Evolutionary conservation across 371 early-diverging fungal genomes (phyloP).

Genomic region (Smittium mucronatum): DNA sequence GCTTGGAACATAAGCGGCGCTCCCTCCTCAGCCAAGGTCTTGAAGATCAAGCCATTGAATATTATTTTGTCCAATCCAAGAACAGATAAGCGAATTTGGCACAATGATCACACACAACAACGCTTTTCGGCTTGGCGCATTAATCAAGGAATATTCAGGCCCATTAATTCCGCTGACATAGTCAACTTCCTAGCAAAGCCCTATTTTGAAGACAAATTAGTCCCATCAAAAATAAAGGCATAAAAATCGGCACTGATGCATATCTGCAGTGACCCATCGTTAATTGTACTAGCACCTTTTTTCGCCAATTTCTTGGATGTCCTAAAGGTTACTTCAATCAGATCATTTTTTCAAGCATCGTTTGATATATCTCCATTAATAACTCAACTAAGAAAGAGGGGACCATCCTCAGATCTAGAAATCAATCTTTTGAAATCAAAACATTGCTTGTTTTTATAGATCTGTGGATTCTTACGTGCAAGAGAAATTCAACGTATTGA

Average conservation of each 20-base stretch:
- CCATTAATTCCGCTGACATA: not conserved
- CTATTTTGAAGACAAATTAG: not conserved
- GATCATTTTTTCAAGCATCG: too few species aligned
- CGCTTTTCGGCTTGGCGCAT: not conserved
- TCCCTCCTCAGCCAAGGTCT: not conserved
- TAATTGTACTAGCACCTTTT: not conserved
- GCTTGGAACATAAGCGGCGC: not conserved
- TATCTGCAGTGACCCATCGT: not conserved
- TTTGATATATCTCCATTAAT: too few species aligned
- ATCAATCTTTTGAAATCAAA: too few species aligned
- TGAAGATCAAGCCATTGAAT: not conserved
- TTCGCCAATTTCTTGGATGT: not conserved
- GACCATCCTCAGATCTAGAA: too few species aligned
- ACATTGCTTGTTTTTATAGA: too few species aligned
- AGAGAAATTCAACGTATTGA: too few species aligned
- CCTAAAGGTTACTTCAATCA: not conserved
- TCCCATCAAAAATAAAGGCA: not conserved
- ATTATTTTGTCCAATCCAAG: not conserved
- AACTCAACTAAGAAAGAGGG: too few species aligned
- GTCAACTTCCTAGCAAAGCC: not conserved
- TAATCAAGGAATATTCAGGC: not conserved
- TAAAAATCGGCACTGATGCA: not conserved
- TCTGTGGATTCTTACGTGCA: too few species aligned
- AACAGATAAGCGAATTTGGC: not conserved
- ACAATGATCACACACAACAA: not conserved